phyloP scores from a whole-genome alignment of 495 filamentous ascomycete genomes.

The Penicillium coffeae region DNA sequence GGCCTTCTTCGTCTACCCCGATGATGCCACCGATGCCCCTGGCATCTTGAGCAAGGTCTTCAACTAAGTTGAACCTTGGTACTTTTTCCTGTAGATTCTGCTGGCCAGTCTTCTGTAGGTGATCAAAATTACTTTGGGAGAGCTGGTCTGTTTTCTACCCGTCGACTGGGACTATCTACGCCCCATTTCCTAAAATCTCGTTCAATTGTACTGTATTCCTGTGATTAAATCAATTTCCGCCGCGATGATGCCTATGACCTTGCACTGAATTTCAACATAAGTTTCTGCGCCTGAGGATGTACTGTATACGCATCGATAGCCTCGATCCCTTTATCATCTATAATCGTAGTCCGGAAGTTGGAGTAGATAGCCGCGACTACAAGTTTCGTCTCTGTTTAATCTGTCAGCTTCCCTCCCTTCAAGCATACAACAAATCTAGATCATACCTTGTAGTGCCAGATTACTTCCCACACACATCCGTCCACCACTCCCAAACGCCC shows the following conservation, averaged over 20 bases:
- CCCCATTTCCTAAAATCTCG: conserved; percentile 7
- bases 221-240: conserved; percentile 20
- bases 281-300: conserved; percentile 47
- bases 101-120: not conserved
- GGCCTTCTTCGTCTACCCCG: conserved; percentile 86
- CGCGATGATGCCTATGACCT: too few species aligned
- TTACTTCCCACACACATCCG: conserved; percentile 84
- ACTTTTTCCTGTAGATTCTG: not conserved
- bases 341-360: conserved; percentile 59
- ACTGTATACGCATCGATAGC: conserved; percentile 65
- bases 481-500: conserved; percentile 81
- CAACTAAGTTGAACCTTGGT: conserved; percentile 7
- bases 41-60: conserved; percentile 10
- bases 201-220: conserved; percentile 27
- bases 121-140: not conserved
- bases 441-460: conserved; percentile 70
- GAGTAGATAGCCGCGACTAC: conserved; percentile 57
- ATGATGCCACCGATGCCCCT: conserved; percentile 38
- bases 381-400: conserved; percentile 42
- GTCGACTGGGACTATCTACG: not conserved
- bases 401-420: conserved; percentile 5
- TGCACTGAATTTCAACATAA: conserved; percentile 41
- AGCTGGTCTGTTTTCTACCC: not conserved
- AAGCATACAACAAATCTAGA: not conserved
- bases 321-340: conserved; percentile 55